Evolutionary conservation across 331 rosid genomes (phyloP).

Genomic region (Pyracantha coccinea): DNA sequence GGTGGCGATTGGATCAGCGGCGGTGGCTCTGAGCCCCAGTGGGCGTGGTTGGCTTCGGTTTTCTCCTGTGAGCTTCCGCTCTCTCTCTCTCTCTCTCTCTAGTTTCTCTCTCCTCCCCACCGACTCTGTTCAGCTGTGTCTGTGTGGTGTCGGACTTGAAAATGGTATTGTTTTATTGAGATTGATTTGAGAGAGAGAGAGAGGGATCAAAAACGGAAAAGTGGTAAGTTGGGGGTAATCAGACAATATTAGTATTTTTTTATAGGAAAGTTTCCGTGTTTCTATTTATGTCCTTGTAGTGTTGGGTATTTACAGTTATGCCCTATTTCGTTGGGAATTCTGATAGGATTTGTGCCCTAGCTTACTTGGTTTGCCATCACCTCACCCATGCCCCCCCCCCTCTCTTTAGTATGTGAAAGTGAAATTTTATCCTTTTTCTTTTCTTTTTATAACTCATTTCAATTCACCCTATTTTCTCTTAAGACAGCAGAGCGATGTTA

Average conservation of each 20-base stretch:
- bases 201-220: not conserved
- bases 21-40: not conserved
- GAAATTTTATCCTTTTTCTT: not conserved
- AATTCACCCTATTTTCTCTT: not conserved
- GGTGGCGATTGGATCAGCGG: constrained; percentile 10
- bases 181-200: constrained; percentile 18
- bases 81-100: not conserved
- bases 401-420: not conserved
- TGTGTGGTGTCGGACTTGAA: constrained; percentile 35
- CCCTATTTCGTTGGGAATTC: too few species aligned
- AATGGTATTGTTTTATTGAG: constrained; percentile 5
- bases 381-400: not conserved
- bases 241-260: not conserved
- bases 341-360: too few species aligned
- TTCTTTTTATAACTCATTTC: not conserved
- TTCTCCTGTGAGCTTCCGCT: not conserved
- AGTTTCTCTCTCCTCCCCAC: constrained; percentile 21
- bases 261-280: not conserved
- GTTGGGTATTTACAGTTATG: not conserved
- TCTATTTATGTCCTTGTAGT: constrained; percentile 1
- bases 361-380: not conserved
- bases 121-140: constrained; percentile 28
- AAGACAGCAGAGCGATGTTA: not conserved
- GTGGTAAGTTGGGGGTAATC: not conserved
- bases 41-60: constrained; percentile 1